Base-by-base conservation (phyloP, 2,329 filamentous ascomycete species). In the Fusarium austroafricanum region DNA sequence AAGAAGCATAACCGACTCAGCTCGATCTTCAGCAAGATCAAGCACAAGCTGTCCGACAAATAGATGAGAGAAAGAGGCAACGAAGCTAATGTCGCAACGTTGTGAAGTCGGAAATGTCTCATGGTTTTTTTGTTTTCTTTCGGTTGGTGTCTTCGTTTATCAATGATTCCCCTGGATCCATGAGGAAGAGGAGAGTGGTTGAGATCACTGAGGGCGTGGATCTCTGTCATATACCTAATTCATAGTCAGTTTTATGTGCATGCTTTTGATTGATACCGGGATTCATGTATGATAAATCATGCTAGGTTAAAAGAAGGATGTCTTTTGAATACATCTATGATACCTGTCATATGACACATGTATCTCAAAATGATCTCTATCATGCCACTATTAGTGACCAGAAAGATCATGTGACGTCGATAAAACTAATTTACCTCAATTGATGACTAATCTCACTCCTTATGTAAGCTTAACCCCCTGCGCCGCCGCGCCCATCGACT, bases 1-100 rank as follows among this genome's bases (percentile, higher is more conserved):
- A 91, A 90, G 83, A 90, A 89, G 83, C 89, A 89, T 82, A 83
- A 87, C 78, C 84, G 89, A 54, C 72, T 90, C 61, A 91, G 89
- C 78, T 80, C 84, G 53, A 85, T 91, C 72, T 87, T 92, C 75
- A 81, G 79, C 78, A 87, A 86, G 80, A 73, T 87, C 73, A 84
- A 84, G 79, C 75, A 79, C 70, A 87, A 80, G 78, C 68, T 81
- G 57, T 75, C 77, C 45, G 75, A 78, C 61, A 74, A 76, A 71
- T 74, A 75, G 52, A 75, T 65, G 50, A 64, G 49, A 46, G 44
- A 47, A 57, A 44, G 56, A 49, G 47, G 40, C 58, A 61, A 67
- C 62, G 66, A 68, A 58, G 68, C 61, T 73, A 73, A 74, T 70
- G 65, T 59, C 56, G 57, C 70, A 63, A 73, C 50, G 65, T 63